Evolutionary conservation across 176 grass and related monocot species (phyloP).

Genomic region (Musa troglodytarum): DNA sequence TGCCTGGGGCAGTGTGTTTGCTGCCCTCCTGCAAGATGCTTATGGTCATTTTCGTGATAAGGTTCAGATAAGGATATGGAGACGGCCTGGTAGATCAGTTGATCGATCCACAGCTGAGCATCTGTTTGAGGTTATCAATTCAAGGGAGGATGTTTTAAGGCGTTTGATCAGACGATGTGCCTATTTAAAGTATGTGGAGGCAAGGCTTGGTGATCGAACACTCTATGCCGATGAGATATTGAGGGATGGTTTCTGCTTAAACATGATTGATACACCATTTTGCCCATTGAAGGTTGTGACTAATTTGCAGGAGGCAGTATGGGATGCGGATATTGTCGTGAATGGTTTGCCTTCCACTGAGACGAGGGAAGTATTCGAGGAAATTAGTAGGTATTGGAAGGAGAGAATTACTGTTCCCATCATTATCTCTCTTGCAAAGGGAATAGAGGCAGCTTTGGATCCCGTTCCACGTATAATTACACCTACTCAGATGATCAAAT

Average conservation of each 20-base stretch:
- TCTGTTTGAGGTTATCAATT: slow-evolving; percentile 96
- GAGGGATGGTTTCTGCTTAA: slow-evolving; percentile 75
- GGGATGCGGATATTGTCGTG: slow-evolving; percentile 96
- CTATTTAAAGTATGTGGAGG: slow-evolving; percentile 95
- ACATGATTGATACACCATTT: slow-evolving; percentile 89
- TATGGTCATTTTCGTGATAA: slow-evolving; percentile 83
- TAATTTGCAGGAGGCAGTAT: slow-evolving; percentile 91
- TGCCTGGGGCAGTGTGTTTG: slow-evolving; percentile 92
- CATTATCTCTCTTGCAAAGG: slow-evolving; percentile 87
- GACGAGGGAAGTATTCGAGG: slow-evolving; percentile 83
- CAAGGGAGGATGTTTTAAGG: slow-evolving; percentile 80
- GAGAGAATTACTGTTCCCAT: slow-evolving; percentile 83
- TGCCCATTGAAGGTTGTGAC: slow-evolving; percentile 95
- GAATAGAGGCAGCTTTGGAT: slow-evolving; percentile 72
- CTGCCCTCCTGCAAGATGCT: slow-evolving; percentile 82
- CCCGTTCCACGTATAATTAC: slow-evolving; percentile 76
- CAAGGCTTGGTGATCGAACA: slow-evolving; percentile 67
- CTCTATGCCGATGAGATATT: slow-evolving; percentile 90
- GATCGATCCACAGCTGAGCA: slow-evolving; percentile 66
- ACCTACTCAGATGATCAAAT: slow-evolving; percentile 92
- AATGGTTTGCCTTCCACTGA: slow-evolving; percentile 86
- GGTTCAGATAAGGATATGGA: slow-evolving; percentile 93
- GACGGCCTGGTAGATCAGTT: slow-evolving; percentile 49
- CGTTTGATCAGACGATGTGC: slow-evolving; percentile 75
- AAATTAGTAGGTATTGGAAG: slow-evolving; percentile 92